Evolutionary conservation across 2,329 filamentous ascomycete genomes (phyloP).

Genomic region (Nannizzia gypsea): DNA sequence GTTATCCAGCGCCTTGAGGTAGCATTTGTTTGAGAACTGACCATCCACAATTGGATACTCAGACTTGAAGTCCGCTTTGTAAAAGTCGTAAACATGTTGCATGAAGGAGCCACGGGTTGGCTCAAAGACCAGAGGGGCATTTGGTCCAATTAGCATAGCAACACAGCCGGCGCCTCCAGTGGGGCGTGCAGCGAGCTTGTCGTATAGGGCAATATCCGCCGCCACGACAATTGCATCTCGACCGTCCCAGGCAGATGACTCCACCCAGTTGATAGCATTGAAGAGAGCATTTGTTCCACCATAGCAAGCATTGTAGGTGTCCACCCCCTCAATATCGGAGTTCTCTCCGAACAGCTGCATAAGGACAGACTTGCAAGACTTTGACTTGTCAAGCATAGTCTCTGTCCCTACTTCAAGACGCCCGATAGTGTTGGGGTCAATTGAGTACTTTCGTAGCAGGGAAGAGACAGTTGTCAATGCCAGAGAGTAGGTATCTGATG

Average conservation of each 20-base stretch:
- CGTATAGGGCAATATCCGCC: conserved; percentile 68
- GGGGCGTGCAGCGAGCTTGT: conserved; percentile 64
- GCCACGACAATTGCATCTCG: conserved; percentile 63
- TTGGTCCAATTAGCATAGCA: conserved; percentile 60
- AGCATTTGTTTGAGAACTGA: conserved; percentile 66
- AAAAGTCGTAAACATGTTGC: conserved; percentile 74
- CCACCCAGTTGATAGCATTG: conserved; percentile 68
- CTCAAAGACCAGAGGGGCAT: conserved; percentile 61
- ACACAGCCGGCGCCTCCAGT: conserved; percentile 65
- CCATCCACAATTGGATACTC: conserved; percentile 73
- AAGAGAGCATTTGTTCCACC: conserved; percentile 69
- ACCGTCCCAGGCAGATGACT: conserved; percentile 78
- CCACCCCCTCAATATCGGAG: conserved; percentile 65
- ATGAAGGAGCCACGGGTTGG: conserved; percentile 65
- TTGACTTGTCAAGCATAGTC: conserved; percentile 71
- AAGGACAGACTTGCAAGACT: conserved; percentile 69
- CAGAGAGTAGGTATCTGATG: conserved; percentile 73
- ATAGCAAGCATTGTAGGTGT: conserved; percentile 71
- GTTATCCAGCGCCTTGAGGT: conserved; percentile 60
- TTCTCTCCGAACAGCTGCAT: conserved; percentile 71
- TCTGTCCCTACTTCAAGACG: conserved; percentile 70
- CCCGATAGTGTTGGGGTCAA: conserved; percentile 63
- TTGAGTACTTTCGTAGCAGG: conserved; percentile 70
- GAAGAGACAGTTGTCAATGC: conserved; percentile 65
- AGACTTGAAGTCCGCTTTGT: conserved; percentile 71